These are phyloP conservation scores for Bipolaris cookei DNA, from an alignment of 2,329 filamentous ascomycete species.

Conservation along the genomic window DNA sequence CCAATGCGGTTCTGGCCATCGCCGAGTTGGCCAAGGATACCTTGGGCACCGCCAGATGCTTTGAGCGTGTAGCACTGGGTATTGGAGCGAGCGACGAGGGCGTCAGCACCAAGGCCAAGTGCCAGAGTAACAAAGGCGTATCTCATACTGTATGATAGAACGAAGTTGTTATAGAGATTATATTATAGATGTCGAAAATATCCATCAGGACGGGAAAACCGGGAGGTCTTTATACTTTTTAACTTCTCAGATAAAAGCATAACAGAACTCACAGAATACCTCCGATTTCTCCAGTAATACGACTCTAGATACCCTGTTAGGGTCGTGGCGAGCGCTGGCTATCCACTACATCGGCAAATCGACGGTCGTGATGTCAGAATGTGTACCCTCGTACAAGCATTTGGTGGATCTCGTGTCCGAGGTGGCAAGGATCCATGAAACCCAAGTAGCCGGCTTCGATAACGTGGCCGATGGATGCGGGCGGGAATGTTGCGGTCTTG, in stretches of 20 bases:
- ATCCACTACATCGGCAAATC: conserved; percentile 9
- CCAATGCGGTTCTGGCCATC: conserved; percentile 69
- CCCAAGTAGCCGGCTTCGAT: not conserved
- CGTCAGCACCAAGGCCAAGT: conserved; percentile 32
- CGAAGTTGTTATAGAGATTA: not conserved
- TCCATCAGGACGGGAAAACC: not conserved
- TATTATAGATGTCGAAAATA: conserved; percentile 1
- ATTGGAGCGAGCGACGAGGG: conserved; percentile 27
- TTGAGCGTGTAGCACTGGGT: conserved; percentile 28
- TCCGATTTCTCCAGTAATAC: not conserved
- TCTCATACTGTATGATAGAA: conserved; percentile 26
- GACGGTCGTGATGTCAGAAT: conserved; percentile 24
- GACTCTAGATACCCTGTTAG: conserved; percentile 10
- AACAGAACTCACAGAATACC: conserved; percentile 12
- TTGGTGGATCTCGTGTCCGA: conserved; percentile 4
- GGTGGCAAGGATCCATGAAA: not conserved
- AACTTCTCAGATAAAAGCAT: not conserved
- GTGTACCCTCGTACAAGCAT: conserved; percentile 12
- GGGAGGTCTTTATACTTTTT: conserved; percentile 1
- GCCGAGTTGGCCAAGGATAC: conserved; percentile 64
- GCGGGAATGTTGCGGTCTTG: conserved; percentile 14
- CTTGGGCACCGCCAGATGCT: conserved; percentile 43
- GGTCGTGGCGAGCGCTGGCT: not conserved
- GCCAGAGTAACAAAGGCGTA: conserved; percentile 29
- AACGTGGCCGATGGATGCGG: conserved; percentile 3